A percentile compares a stretch with the other conserved stretches of the same genome.
These are phyloP conservation scores for Sugiyamaella japonica DNA, from an alignment of 1,139 yeast species.

Conservation along the genomic window DNA sequence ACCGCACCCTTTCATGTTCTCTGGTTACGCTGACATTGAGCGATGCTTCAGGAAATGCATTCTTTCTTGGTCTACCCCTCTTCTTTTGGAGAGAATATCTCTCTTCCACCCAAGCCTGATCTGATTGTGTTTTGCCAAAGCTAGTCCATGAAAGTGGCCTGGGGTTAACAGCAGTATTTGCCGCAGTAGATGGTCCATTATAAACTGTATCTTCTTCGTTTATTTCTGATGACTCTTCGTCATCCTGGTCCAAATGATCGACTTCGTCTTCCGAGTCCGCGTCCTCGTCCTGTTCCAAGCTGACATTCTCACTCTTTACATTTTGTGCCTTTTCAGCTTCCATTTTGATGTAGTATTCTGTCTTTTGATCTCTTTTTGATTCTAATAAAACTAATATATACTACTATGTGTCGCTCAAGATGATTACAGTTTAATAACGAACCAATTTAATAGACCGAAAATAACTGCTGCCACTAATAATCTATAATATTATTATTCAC, in stretches of 20 bases:
- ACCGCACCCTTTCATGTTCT: conserved; percentile 14
- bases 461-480: neutral
- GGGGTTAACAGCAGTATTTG: neutral
- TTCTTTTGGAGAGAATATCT: conserved; percentile 8
- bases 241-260: neutral
- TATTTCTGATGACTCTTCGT: neutral
- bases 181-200: neutral
- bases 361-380: neutral
- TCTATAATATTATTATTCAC: neutral
- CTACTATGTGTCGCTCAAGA: neutral
- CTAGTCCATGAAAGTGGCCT: conserved; percentile 4
- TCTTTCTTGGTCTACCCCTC: conserved; percentile 13
- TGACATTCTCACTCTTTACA: neutral
- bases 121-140: neutral
- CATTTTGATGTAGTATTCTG: neutral
- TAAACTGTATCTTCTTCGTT: conserved; percentile 3
- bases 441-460: neutral
- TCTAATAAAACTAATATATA: neutral
- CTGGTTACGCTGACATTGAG: neutral
- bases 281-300: neutral
- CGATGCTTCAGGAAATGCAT: conserved; percentile 1
- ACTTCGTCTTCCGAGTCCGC: neutral
- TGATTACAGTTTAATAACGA: conserved; percentile 4
- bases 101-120: conserved; percentile 3
- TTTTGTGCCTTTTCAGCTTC: neutral